phyloP scores from a whole-genome alignment of 495 filamentous ascomycete species.

The Polyplosphaeria fusca region DNA sequence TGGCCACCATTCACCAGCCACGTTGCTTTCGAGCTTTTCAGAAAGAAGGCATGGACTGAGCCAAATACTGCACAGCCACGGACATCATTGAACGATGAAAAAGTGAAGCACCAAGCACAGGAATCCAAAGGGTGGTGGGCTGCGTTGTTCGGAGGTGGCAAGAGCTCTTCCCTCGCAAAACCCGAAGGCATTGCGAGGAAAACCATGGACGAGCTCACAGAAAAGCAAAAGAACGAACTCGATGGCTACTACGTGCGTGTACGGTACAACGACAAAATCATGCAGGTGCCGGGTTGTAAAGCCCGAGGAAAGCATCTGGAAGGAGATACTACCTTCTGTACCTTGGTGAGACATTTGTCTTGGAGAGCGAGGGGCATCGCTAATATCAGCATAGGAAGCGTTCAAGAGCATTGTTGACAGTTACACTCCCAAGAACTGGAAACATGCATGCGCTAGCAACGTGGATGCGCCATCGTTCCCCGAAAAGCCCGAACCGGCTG shows the following conservation, averaged over 20 bases:
- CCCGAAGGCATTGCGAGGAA: constrained; percentile 52
- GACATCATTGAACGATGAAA: constrained; percentile 13
- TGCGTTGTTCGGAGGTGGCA: constrained; percentile 45
- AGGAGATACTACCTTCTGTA: constrained; percentile 89
- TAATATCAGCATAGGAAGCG: constrained; percentile 55
- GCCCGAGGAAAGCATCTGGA: constrained; percentile 76
- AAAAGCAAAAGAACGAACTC: constrained; percentile 52
- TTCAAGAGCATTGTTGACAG: constrained; percentile 92
- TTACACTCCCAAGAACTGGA: constrained; percentile 81
- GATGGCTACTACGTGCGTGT: constrained; percentile 87
- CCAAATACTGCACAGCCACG: background rate
- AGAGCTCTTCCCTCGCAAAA: constrained; percentile 13
- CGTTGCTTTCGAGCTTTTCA: constrained; percentile 86
- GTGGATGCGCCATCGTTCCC: constrained; percentile 56
- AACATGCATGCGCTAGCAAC: constrained; percentile 66
- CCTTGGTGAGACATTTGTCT: constrained; percentile 59
- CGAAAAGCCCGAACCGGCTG: constrained; percentile 51
- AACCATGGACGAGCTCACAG: constrained; percentile 47
- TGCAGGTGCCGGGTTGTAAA: constrained; percentile 79
- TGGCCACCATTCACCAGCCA: constrained; percentile 95
- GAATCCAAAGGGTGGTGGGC: constrained; percentile 46
- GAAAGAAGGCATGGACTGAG: constrained; percentile 10
- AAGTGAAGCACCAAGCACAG: background rate
- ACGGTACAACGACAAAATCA: constrained; percentile 80
- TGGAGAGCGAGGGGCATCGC: background rate